phyloP scores from a whole-genome alignment of 441 rosid genomes.

The Populus tomentosa region DNA sequence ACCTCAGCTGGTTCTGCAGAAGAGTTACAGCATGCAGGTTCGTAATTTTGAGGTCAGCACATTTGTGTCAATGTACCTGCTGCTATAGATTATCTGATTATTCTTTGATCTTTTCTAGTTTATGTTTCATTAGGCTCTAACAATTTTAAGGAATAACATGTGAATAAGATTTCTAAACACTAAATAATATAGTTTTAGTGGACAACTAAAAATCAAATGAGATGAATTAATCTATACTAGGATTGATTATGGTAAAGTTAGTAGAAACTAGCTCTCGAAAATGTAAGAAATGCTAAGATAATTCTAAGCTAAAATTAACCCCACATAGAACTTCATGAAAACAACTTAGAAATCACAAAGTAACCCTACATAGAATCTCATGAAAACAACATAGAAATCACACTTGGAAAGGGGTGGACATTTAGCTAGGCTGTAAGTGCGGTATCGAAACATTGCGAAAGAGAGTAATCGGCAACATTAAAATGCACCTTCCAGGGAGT shows the following conservation, averaged over 20 bases:
- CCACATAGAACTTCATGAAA: not conserved
- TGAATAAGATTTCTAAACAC: not conserved
- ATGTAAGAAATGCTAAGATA: not conserved
- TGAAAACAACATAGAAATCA: not conserved
- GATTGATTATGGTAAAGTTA: not conserved
- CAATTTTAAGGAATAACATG: not conserved
- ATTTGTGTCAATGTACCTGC: slow-evolving; percentile 21
- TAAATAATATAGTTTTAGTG: not conserved
- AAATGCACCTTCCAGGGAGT: too few species aligned
- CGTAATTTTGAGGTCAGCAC: slow-evolving; percentile 49
- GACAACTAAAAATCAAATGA: not conserved
- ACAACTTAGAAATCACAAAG: slow-evolving; percentile 24
- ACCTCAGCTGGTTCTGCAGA: slow-evolving; percentile 56
- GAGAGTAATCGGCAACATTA: too few species aligned
- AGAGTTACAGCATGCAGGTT: slow-evolving; percentile 98
- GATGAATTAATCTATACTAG: not conserved
- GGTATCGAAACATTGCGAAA: too few species aligned
- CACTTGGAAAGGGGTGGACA: not conserved
- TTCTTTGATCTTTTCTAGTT: not conserved
- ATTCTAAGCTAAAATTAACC: not conserved
- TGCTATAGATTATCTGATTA: not conserved
- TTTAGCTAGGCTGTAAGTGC: too few species aligned
- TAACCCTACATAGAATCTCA: slow-evolving; percentile 4
- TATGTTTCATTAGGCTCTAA: not conserved
- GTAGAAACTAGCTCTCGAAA: not conserved